Evolutionary conservation across 257 asterid genomes (phyloP).

Genomic region (Rehmannia glutinosa): DNA sequence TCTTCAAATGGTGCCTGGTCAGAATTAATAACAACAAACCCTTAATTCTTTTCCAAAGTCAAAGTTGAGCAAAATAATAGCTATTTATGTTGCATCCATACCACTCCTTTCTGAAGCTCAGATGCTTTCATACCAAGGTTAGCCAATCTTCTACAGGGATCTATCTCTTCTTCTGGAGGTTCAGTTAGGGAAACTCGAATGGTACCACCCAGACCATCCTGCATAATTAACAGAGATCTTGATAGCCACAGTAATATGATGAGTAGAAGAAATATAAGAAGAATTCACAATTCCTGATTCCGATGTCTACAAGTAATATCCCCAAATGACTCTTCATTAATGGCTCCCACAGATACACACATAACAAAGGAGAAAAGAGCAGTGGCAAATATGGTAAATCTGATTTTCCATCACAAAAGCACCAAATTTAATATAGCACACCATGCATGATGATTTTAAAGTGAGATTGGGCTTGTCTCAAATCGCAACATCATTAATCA

Average conservation of each 20-base stretch:
- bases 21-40: slow-evolving; percentile 13
- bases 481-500: too few relatives aligned
- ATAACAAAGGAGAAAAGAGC: too few relatives aligned
- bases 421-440: too few relatives aligned
- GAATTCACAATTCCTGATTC: not conserved
- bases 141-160: slow-evolving; percentile 95
- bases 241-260: not conserved
- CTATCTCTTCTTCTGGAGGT: slow-evolving; percentile 93
- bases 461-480: too few relatives aligned
- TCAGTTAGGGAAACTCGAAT: slow-evolving; percentile 96
- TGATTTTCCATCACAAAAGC: too few relatives aligned
- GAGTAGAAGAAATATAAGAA: not conserved
- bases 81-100: slow-evolving; percentile 28
- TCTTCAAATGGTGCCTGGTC: slow-evolving; percentile 87
- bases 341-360: too few relatives aligned
- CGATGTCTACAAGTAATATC: not conserved
- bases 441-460: too few relatives aligned
- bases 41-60: not conserved
- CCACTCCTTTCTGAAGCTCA: slow-evolving; percentile 98
- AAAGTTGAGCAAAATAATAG: slow-evolving; percentile 18
- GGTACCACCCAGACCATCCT: slow-evolving; percentile 99
- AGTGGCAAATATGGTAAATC: too few relatives aligned
- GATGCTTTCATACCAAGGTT: slow-evolving; percentile 92
- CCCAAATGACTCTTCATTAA: too few relatives aligned
- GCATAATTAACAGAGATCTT: slow-evolving; percentile 12